Base-by-base conservation (phyloP, 805 yeast genomes). In the Candida ponderosae region DNA sequence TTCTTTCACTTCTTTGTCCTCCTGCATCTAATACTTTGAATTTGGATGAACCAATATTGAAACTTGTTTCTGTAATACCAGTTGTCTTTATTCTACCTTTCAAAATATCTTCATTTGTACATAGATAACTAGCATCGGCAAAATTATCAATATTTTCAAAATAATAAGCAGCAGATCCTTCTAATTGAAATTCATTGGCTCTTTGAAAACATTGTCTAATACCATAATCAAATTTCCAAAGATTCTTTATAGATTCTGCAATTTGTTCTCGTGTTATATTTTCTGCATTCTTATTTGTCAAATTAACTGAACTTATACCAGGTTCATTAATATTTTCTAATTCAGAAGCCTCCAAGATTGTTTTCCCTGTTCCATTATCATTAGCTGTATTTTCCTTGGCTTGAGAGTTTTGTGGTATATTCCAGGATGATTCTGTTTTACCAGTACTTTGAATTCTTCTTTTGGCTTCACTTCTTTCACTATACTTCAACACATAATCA, bases 1-100 rank as follows among this genome's bases (percentile, higher is more conserved):
- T 77, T 42, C 97, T 70, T 57, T 89, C 97, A 17, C 86, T 76
- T 42, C 96, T 65, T 62, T 89, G 97, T 2, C 98, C 98, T 37
- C 98, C 98, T 4, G 96, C 97, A 66, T 93, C 98, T 32, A 88
- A 63, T 31, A 93, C 85, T 51, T 77, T 79, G 56, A 89, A 80
- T 45, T 69, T 74, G 33, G 77, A 71, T 3, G 76, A 69, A 9
- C 77, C 75, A 42, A 90, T 76, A 39, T 69, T 68, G 62, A 93
- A 89, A 38, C 69, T 73, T 6, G 93, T 82, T 57, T 90, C 96
- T 1, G 94, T 83, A 37, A 93, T 87, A 4, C 98, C 98, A 0
- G 97, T 89, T 13, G 98, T 90, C 61, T 90, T 89, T 50, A 93
- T 85, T 27, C 98, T 70, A 4, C 96, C 97, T 50, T 75, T 81